Conservation (phyloP, 1,284 basidiomycete genomes). For the Apiotrichum gracile region DNA sequence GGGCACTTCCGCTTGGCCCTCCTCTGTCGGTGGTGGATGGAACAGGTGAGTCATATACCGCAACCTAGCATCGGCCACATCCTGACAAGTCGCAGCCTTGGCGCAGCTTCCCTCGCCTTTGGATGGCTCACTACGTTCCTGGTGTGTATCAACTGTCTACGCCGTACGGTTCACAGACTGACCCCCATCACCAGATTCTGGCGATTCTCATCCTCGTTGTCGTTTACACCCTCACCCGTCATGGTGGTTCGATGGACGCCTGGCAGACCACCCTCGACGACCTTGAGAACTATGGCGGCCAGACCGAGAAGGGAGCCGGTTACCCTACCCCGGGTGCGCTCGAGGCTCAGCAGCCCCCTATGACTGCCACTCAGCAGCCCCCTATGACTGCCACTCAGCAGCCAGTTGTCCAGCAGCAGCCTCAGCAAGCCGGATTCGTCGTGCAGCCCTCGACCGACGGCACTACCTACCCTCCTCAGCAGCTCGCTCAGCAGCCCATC, state of each 20-base stretch:
- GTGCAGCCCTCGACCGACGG: background rate
- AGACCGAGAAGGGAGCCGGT: background rate
- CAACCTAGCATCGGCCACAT: no score
- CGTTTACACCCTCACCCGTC: background rate
- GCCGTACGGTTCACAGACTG: no score
- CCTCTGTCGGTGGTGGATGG: background rate
- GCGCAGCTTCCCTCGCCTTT: background rate
- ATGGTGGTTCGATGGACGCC: background rate
- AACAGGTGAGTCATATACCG: background rate
- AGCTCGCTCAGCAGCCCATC: no score
- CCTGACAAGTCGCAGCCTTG: background rate
- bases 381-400: background rate
- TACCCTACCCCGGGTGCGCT: background rate
- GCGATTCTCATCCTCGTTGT: background rate
- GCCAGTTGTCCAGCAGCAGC: background rate
- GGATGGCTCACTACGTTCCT: background rate
- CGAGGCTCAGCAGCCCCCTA: background rate
- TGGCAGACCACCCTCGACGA: background rate
- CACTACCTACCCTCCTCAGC: background rate
- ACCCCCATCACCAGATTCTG: background rate
- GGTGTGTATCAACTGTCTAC: no score
- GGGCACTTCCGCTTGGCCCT: background rate
- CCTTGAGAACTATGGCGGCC: background rate
- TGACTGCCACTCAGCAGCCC: background rate
- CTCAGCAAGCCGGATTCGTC: background rate